Conservation (phyloP, 768 basidiomycete genomes). For the Vishniacozyma victoriae region DNA sequence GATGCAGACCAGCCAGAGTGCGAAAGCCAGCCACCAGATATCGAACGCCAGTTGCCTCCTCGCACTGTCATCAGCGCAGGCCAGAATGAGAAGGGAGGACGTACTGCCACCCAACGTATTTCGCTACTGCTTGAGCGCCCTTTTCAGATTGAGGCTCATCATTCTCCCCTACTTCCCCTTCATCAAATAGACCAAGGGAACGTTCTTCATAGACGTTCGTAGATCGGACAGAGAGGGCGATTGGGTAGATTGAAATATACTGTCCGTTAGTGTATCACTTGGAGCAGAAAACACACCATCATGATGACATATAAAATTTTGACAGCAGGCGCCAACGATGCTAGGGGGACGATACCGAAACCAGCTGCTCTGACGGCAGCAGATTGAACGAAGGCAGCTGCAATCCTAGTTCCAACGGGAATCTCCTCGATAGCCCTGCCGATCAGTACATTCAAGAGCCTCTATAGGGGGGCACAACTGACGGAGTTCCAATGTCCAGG, state of each 20-base stretch:
- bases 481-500: slow-evolving; percentile 73
- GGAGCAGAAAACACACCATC: slow-evolving; percentile 71
- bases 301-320: slow-evolving; percentile 83
- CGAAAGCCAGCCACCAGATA: slow-evolving; percentile 91
- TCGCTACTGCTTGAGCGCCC: slow-evolving; percentile 42
- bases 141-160: slow-evolving; percentile 25
- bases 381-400: slow-evolving; percentile 72
- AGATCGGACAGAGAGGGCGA: slow-evolving; percentile 61
- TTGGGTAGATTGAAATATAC: slow-evolving; percentile 27
- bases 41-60: slow-evolving; percentile 80
- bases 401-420: slow-evolving; percentile 63
- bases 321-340: slow-evolving; percentile 77
- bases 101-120: slow-evolving; percentile 47
- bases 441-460: neutral
- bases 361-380: slow-evolving; percentile 76
- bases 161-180: slow-evolving; percentile 51
- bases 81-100: slow-evolving; percentile 1
- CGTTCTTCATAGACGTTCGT: slow-evolving; percentile 75
- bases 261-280: neutral
- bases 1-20: slow-evolving; percentile 83
- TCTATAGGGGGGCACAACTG: slow-evolving; percentile 3
- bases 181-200: slow-evolving; percentile 71
- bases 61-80: slow-evolving; percentile 19
- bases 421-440: slow-evolving; percentile 57
- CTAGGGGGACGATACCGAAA: slow-evolving; percentile 68